Evolutionary conservation across 106 monocot species (phyloP), one percentile per base, ranked within the genome.

Genomic region (Triglochin maritima): DNA sequence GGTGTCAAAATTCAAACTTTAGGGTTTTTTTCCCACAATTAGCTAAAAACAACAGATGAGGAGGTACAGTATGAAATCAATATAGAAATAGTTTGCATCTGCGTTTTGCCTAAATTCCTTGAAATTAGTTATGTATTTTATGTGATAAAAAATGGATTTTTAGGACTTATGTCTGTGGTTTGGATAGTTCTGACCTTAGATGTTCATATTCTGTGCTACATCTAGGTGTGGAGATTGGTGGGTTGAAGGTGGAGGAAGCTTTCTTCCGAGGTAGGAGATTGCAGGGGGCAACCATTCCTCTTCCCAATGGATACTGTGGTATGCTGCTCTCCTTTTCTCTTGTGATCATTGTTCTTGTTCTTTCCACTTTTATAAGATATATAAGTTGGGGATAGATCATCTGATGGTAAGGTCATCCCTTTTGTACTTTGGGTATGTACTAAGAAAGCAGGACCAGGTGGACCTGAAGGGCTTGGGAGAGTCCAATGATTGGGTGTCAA

Each of bases 261-360:
- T 77, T 77, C 48, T 77, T 77, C 57, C 63, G 77, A 41, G 77
- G 77, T n/a, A 55, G 77, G 71, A 77, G 63, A 50, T 15, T 77
- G 56, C 77, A 77, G n/a, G 77, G 77, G 8, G 47, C 77, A 43
- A 44, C 64, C 17, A 17, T 77, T 69, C 57, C 57, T 4, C 41
- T 77, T 43, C 77, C 70, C 6, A 50, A 70, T 64, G 77, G 70
- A 42, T 77, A 64, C 64, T 45, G 57, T 45, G 77, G 77, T 77
- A 71, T 68, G 13, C 50, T 51, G 17, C 3, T 59, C 47, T 29
- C 29, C 17, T 46, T 72, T 17, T 9, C 9, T 16, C 16, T 11
- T 13, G 50, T 59, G 15, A 44, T 62, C 11, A 42, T 62, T 16
- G 3, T 60, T 60, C 2, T 44, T 60, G 42, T 60, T 7, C 60